Evolutionary conservation across 257 asterid genomes (phyloP), one percentile per base, ranked within the genome.

Genomic region (Paraleonurus japonicus): DNA sequence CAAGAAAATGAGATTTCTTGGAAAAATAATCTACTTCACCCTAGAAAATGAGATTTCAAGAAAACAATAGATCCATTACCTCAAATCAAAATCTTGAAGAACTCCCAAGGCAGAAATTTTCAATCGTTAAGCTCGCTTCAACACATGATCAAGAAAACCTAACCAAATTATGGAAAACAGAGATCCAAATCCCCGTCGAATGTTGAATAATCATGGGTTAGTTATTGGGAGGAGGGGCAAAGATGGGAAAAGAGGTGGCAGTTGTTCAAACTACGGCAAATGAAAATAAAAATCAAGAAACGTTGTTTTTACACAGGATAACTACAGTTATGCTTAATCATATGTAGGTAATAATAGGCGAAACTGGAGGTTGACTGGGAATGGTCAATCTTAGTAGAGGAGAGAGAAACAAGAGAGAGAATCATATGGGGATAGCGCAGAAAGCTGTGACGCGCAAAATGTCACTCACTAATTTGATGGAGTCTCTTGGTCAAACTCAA

Each of bases 361-460:
- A 74, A 76, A 33, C 41, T 57, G 77, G 60, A 35, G 59, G 85
- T 81, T 78, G 85, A 81, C 85, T 67, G 72, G 62, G 71, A 70
- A 59, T 60, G 69, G 85, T 81, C 81, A 51, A 79, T 78, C 70
- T 13, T 39, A 70, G 7, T 17, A 27, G 33, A 5, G 30, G 48
- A 19, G 28, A 6, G 43, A 13, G n/a, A 43, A 1, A 16, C 28
- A 0, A 45, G 26, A 23, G 73, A 9, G 13, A 53, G 35, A 4
- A 27, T n/a, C n/a, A n/a, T n/a, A n/a, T 16, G 28, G 66, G 19
- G 65, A 55, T 20, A 55, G 23, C 70, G 64, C 60, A 61, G 59
- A 68, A 1, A 53, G 60, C 0, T 7, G 28, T 53, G 13, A 22
- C 60, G 13, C 51, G 28, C 27, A 51, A 51, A 7, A 7, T 51